Percentiles rank a stretch among this genome's conserved stretches.
Evolutionary conservation across 2,329 filamentous ascomycete species (phyloP).

Genomic region (Xylaria sp.): DNA sequence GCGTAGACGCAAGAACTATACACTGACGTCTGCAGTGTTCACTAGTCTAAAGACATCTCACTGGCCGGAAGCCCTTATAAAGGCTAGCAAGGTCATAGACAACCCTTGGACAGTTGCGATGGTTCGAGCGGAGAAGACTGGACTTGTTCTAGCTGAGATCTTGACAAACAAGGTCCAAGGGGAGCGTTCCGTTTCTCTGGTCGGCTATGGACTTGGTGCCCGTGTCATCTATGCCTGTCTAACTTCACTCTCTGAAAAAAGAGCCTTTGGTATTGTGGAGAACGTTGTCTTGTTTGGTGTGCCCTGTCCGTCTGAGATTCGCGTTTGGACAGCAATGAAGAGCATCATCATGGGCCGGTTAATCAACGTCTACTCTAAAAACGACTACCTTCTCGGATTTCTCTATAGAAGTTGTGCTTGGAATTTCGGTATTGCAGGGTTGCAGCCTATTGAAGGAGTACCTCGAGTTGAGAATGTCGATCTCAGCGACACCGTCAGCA

Average conservation of each 20-base stretch:
- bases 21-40: slow-evolving; percentile 56
- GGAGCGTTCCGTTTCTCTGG: slow-evolving; percentile 80
- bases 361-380: slow-evolving; percentile 89
- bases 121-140: slow-evolving; percentile 78
- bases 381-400: slow-evolving; percentile 89
- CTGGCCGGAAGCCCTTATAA: slow-evolving; percentile 72
- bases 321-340: slow-evolving; percentile 80
- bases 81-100: slow-evolving; percentile 78
- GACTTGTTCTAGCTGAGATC: slow-evolving; percentile 78
- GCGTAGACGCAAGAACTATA: slow-evolving; percentile 5
- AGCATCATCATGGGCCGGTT: slow-evolving; percentile 83
- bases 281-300: slow-evolving; percentile 85
- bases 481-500: slow-evolving; percentile 71
- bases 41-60: slow-evolving; percentile 65
- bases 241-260: slow-evolving; percentile 77
- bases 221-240: slow-evolving; percentile 86
- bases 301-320: slow-evolving; percentile 76
- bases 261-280: slow-evolving; percentile 85
- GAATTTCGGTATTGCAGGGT: slow-evolving; percentile 83
- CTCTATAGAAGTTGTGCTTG: slow-evolving; percentile 85
- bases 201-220: slow-evolving; percentile 85
- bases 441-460: slow-evolving; percentile 77
- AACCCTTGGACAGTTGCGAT: slow-evolving; percentile 84
- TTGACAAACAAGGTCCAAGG: slow-evolving; percentile 84
- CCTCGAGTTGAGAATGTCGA: slow-evolving; percentile 74